Percentiles rank a stretch among this genome's conserved stretches.
Conservation (phyloP, 345 rosid species). For the Corchorus capsularis region DNA sequence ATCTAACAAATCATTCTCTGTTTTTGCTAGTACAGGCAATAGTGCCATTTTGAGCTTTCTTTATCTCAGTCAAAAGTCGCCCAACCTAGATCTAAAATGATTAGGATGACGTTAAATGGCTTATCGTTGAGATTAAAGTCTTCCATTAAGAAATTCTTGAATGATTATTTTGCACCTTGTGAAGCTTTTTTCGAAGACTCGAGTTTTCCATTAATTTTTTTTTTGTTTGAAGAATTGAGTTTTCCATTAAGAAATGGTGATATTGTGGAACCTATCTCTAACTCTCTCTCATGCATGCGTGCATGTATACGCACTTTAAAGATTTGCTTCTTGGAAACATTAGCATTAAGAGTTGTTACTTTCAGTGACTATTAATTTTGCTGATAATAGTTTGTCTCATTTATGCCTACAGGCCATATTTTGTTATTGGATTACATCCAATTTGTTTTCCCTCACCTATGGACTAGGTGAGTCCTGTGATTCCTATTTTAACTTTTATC, state of each 20-base stretch:
- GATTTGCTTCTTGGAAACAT: neutral
- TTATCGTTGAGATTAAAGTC: neutral
- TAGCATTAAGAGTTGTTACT: neutral
- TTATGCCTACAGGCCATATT: constrained; percentile 70
- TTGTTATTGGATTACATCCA: constrained; percentile 90
- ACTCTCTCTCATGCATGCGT: neutral
- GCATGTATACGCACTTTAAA: too few species aligned
- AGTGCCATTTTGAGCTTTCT: neutral
- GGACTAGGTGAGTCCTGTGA: constrained; percentile 62
- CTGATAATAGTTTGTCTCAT: constrained; percentile 6
- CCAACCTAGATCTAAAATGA: neutral
- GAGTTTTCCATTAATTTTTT: neutral
- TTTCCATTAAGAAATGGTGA: neutral
- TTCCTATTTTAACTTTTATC: neutral
- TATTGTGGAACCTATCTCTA: neutral
- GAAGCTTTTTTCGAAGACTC: neutral
- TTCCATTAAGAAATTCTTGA: neutral
- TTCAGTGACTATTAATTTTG: neutral
- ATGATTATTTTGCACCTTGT: neutral
- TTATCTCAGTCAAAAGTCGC: neutral
- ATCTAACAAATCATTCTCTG: neutral
- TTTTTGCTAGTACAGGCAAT: neutral
- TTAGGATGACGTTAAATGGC: neutral
- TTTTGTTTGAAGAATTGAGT: neutral
- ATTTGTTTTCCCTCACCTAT: constrained; percentile 67